Evolutionary conservation across 192 early-diverging fungal genomes (phyloP).

Genomic region (Rhizoclosmatium globosum): DNA sequence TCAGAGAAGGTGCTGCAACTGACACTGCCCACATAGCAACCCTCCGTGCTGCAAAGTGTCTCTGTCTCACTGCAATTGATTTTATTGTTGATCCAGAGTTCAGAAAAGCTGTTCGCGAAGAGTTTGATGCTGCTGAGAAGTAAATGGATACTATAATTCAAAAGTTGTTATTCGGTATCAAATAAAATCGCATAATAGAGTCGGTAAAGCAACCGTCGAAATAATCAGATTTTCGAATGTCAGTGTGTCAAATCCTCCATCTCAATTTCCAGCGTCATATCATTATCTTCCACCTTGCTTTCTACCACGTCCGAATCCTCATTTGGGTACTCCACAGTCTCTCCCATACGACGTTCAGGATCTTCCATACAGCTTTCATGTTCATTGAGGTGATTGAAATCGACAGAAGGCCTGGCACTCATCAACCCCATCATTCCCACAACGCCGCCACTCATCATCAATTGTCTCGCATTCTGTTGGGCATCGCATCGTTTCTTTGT

Average conservation of each 20-base stretch:
- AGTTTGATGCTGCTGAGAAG: constrained; percentile 15
- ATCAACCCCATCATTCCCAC: background rate
- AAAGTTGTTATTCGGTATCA: background rate
- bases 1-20: constrained; percentile 65
- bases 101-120: background rate
- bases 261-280: background rate
- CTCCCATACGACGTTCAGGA: too few species aligned
- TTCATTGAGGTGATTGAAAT: background rate
- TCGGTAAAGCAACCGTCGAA: background rate
- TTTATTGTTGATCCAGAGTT: constrained; percentile 27
- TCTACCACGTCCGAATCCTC: background rate
- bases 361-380: too few species aligned
- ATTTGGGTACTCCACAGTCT: too few species aligned
- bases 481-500: background rate
- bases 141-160: background rate
- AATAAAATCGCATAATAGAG: background rate
- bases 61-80: constrained; percentile 30
- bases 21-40: constrained; percentile 60
- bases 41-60: constrained; percentile 29
- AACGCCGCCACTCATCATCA: background rate
- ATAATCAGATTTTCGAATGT: background rate
- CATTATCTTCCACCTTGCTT: background rate
- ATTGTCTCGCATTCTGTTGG: constrained; percentile 1
- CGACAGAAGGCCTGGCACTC: background rate
- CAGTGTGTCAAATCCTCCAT: background rate